Conservation (phyloP, 129 eudicot species). For the Daucus carota region DNA sequence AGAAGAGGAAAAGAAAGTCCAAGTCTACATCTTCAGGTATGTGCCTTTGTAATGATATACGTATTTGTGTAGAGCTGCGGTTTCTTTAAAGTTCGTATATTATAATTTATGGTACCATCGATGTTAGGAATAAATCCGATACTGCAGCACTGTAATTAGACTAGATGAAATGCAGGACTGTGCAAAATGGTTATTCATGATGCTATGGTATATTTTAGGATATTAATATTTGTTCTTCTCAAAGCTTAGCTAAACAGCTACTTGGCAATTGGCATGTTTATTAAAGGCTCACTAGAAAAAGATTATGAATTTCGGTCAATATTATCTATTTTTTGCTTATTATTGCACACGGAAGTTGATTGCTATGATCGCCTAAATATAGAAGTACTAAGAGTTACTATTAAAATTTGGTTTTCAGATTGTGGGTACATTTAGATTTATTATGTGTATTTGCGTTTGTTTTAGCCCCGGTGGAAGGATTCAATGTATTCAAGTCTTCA, state of each 20-base stretch:
- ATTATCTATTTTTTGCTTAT: background rate
- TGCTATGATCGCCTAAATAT: background rate
- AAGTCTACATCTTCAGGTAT: conserved; percentile 36
- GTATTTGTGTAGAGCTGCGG: background rate
- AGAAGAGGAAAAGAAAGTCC: conserved; percentile 67
- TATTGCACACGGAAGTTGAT: background rate
- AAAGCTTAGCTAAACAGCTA: too few species aligned
- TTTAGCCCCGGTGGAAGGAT: conserved; percentile 65
- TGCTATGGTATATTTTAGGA: background rate
- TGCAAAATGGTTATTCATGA: background rate
- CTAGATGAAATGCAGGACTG: background rate
- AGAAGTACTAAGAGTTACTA: background rate
- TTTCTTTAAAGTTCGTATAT: background rate
- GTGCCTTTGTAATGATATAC: too few species aligned
- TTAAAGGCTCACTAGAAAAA: background rate
- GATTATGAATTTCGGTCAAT: background rate
- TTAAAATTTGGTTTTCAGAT: background rate
- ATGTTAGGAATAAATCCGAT: background rate
- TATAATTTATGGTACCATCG: too few species aligned
- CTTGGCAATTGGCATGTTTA: too few species aligned
- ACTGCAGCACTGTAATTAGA: background rate
- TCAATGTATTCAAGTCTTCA: conserved; percentile 64
- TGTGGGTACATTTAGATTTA: conserved; percentile 6
- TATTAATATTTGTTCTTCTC: too few species aligned
- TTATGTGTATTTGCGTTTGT: conserved; percentile 15